Evolutionary conservation across 2,329 filamentous ascomycete species (phyloP), one percentile per base, ranked within the genome.

Genomic region (Ceratocystis huliohia): DNA sequence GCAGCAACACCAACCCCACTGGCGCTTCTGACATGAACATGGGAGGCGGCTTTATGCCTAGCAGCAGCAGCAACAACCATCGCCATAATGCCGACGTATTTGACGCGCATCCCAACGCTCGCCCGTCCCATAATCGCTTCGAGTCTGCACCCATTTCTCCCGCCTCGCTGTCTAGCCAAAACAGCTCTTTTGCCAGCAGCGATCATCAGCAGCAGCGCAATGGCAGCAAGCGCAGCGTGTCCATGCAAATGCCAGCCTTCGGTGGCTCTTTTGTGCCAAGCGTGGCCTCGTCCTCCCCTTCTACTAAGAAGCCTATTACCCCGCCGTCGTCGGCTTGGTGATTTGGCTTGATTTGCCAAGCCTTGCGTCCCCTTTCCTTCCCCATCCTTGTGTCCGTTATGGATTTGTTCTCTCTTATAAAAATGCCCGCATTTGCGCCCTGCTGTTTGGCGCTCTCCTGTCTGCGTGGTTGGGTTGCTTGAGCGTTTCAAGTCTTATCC

Each of bases 171-270:
- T 59, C 62, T 5, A 50, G 57, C 28, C 41, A 68, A 15, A 63
- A 33, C 48, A 41, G 25, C 33, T 56, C 48, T 15, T 63, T 50
- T 44, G 63, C 59, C 6, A 59, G 50, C 25, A 56, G 44, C 15
- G 28, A 66, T 17, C 48, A 59, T 45, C 59, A 22, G 46, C 46
- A 22, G 46, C 46, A 48, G 46, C 46, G 46, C 17, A 25, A 25
- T 25, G 48, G 64, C 20, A 45, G 20, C 50, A 66, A 66, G 64
- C 64, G 59, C 22, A 41, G 30, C 25, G 64, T 50, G 37, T 46
- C 64, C 25, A 68, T 68, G 64, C 63, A 46, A 8, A 64, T 68
- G 61, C 64, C 67, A 7, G 67, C 64, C n/a, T 68, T 68, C 57
- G 63, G 64, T 7, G 63, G 48, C 64, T 61, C 56, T 13, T 50